Base-by-base conservation (phyloP, 257 asterid genomes). In the Cinchona pubescens region DNA sequence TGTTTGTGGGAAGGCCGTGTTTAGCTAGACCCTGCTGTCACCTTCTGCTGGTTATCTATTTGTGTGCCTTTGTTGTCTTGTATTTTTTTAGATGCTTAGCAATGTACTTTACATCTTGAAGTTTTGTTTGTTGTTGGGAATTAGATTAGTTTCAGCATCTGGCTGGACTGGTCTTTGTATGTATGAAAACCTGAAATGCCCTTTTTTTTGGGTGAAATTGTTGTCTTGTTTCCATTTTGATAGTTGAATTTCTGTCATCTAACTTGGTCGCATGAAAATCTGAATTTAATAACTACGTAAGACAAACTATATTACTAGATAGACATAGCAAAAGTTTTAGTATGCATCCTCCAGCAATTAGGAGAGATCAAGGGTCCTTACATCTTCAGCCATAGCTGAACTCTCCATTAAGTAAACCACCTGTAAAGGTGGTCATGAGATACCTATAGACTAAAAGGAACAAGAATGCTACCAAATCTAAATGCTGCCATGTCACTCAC, bases 1-100 rank as follows among this genome's bases (percentile, higher is more conserved):
- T 89, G 94, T 85, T 76, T 92, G 88, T 92, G 96, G 97, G 88
- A 86, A 76, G 92, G 88, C 35, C 92, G 90, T 56, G 92, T 87
- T 82, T 90, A 86, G 83, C 72, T 49, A 12, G 45, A 46, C 37
- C 56, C 2, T 72, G 25, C 34, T n/a, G 53, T 37, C 42, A 21
- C 32, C 51, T 4, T 38, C 38, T 25, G 34, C 7, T 56, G 49
- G 68, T 25, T 4, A 6, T 27, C 15, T 14, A 25, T 68, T 45
- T 4, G 18, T 10, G 19, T 53, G 61, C 16, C 4, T 25, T 68
- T 6, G 4, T 29, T 23, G 30, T 8, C 9, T 27, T n/a, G 10
- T 7, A 59, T 55, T 32, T 30, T 51, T 48, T 49, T 71, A 30
- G 70, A 65, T 65, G 48, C 75, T 34, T 51, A 5, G 34, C n/a